Base-by-base conservation (phyloP, 2,329 filamentous ascomycete species). In the Sclerotinia sclerotiorum region DNA sequence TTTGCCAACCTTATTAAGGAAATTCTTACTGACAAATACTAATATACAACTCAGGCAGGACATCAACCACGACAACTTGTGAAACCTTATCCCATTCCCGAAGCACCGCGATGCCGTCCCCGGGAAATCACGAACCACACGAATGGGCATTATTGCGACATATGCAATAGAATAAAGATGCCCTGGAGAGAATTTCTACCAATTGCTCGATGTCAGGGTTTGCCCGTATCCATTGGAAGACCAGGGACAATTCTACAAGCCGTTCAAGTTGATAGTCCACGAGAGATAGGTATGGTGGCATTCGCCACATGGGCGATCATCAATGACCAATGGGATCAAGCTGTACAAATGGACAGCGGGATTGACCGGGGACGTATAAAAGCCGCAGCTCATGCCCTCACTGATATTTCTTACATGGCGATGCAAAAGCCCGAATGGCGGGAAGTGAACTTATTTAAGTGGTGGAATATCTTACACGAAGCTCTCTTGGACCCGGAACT, bases 111-210 rank as follows among this genome's bases (percentile, higher is more conserved):
- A 62, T 62, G 60, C 21, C n/a, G 32, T 4, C 11, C 29, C 6
- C 46, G n/a, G 7, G 60, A 62, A 4, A 51, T 51, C 11, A 51
- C 21, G 4, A 62, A 32, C 8, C 60, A 62, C 32, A 17, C 29
- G 0, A 62, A 3, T 39, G 60, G 60, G 27, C 21, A 51, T 19
- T 51, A 51, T 15, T 62, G 60, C 29, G 10, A 4, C 1, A 39
- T 62, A 4, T 62, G 60, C 60, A 51, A 48, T 6, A 49, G 60
- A 15, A 62, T 62, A 5, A 62, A 51, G 21, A 62, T 62, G 60
- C 60, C 60, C 1, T 62, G 60, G 60, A 21, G 21, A n/a, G n/a
- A 29, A 0, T 62, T 51, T 4, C n/a, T 62, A 49, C 60, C 46
- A 27, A 39, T 62, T 51, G n/a, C 60, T 11, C 46, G 60, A 62